Conservation (phyloP, 1,284 basidiomycete species). For the Ceratobasidium sp. region DNA sequence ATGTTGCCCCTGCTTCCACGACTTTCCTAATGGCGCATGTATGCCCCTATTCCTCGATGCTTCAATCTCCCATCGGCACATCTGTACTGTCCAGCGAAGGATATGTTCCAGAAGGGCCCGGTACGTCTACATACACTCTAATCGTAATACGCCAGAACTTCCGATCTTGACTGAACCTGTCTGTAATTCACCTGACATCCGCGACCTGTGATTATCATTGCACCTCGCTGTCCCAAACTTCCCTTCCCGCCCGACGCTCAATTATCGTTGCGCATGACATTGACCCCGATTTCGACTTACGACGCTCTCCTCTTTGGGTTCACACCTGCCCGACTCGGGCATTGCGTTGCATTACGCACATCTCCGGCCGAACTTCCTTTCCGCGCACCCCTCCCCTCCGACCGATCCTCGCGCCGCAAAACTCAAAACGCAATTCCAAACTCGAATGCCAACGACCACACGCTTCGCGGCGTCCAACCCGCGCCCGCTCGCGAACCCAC, state of each 20-base stretch:
- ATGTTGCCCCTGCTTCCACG: constrained; percentile 12
- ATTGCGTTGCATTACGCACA: background rate
- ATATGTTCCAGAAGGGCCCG: constrained; percentile 36
- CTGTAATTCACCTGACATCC: constrained; percentile 7
- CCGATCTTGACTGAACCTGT: constrained; percentile 35
- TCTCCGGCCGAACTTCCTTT: background rate
- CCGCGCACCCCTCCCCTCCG: background rate
- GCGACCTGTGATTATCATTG: background rate
- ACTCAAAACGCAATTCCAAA: constrained; percentile 1
- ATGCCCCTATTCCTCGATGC: constrained; percentile 31
- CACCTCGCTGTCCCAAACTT: background rate
- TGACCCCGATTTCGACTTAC: background rate
- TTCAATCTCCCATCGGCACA: constrained; percentile 30
- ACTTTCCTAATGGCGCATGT: constrained; percentile 27
- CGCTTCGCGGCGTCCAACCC: background rate
- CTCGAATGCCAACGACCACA: background rate
- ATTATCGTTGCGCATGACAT: background rate
- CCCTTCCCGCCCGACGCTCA: background rate
- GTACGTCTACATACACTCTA: constrained; percentile 38
- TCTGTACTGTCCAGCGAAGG: constrained; percentile 32
- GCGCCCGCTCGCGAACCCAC: background rate
- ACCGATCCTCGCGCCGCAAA: constrained; percentile 6
- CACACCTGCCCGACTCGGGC: constrained; percentile 7
- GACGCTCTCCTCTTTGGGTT: constrained; percentile 10
- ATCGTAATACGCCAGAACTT: constrained; percentile 1